Evolutionary conservation across 495 filamentous ascomycete species (phyloP), one percentile per base, ranked within the genome.

Genomic region (Daldinia bambusicola): DNA sequence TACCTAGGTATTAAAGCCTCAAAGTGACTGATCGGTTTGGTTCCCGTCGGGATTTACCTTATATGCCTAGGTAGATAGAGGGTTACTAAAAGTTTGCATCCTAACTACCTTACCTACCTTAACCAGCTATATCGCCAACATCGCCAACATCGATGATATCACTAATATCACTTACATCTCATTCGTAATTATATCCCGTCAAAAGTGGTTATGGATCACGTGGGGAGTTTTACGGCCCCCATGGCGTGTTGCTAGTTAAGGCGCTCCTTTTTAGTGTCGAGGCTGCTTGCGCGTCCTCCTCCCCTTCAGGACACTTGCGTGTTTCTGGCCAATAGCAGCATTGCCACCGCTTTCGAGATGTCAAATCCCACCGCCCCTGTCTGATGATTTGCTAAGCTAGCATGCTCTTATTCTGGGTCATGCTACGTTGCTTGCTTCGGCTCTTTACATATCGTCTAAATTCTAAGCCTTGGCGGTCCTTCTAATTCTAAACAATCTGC

Each of bases 371-470:
- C 66, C 61, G 48, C 62, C 63, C 61, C 51, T 34, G 37, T 66
- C 61, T 52, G 71, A 26, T 74, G 59, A 70, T 71, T 70, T 70
- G 71, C 67, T 67, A 67, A 70, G 67, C 48, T 67, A 52, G 58
- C 61, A 55, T 45, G 18, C 59, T 67, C 67, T 63, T 52, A 48
- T 48, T 73, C 52, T 70, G 67, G 70, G 51, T 67, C 67, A 69
- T 73, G 61, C 66, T 73, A 73, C 70, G 70, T 73, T 73, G 66
- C 70, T 66, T 69, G 70, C 70, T 68, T 72, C 70, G 70, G 70
- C 66, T 72, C 65, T 66, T 69, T 65, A 62, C 65, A 69, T 69
- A 58, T 72, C 65, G 32, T 66, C 66, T 58, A 69, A 41, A 48
- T 66, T 12, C 56, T 18, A 57, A 45, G 65, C 10, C 70, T 73